These are phyloP conservation scores for Lojkania enalia DNA, from an alignment of 2,329 filamentous ascomycete species.

Conservation along the genomic window DNA sequence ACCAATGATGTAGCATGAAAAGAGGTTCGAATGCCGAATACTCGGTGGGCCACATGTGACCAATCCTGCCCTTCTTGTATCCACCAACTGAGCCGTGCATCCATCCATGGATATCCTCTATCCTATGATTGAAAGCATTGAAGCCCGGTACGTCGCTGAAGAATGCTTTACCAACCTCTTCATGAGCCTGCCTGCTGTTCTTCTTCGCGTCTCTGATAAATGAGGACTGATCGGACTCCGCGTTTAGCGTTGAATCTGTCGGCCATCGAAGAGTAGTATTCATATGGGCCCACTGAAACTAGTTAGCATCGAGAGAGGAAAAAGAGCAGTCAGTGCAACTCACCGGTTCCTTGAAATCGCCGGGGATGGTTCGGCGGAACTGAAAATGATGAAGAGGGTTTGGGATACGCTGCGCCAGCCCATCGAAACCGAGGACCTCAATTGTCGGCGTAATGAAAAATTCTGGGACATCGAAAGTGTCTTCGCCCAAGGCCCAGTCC, in stretches of 20 bases:
- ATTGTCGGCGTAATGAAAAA: constrained; percentile 25
- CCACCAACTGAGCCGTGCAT: constrained; percentile 51
- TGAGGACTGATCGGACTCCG: constrained; percentile 21
- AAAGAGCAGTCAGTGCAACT: not conserved
- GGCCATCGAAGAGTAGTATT: constrained; percentile 40
- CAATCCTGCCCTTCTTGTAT: constrained; percentile 43
- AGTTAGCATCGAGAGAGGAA: too few species aligned
- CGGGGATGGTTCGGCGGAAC: constrained; percentile 28
- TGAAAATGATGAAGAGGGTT: constrained; percentile 37
- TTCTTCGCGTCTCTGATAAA: constrained; percentile 15
- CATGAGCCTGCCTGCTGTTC: constrained; percentile 11
- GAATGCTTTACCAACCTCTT: constrained; percentile 20
- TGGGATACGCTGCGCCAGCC: constrained; percentile 16
- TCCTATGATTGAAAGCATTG: constrained; percentile 18
- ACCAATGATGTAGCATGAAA: constrained; percentile 47
- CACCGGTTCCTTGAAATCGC: constrained; percentile 22
- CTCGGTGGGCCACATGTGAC: constrained; percentile 71
- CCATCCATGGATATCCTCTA: constrained; percentile 28
- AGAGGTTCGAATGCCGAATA: constrained; percentile 80
- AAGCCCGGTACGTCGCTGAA: constrained; percentile 12
- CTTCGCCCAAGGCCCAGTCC: constrained; percentile 37
- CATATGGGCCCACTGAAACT: constrained; percentile 26
- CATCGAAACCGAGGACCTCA: constrained; percentile 21
- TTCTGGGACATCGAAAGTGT: constrained; percentile 26
- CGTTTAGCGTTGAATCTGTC: constrained; percentile 18